Evolutionary conservation across 768 basidiomycete species (phyloP).

Genomic region (Candolleomyces efflorescens): DNA sequence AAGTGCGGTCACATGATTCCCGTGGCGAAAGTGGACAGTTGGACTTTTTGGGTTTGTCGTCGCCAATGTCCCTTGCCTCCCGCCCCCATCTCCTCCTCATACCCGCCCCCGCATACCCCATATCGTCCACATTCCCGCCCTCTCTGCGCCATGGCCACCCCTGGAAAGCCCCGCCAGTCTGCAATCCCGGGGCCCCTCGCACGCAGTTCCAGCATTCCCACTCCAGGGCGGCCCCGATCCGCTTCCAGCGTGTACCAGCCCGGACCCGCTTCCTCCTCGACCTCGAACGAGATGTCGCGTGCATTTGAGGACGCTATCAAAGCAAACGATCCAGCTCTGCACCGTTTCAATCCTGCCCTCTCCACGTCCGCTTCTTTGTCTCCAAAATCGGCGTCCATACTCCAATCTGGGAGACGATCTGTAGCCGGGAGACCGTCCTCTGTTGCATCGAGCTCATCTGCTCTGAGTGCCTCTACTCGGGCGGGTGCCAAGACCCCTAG

Average conservation of each 20-base stretch:
- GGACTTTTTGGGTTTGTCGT: not conserved
- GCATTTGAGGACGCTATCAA: slow-evolving; percentile 80
- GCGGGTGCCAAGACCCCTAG: slow-evolving; percentile 54
- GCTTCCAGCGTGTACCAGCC: slow-evolving; percentile 46
- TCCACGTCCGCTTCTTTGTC: slow-evolving; percentile 43
- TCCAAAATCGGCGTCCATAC: slow-evolving; percentile 38
- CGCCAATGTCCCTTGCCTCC: slow-evolving; percentile 1
- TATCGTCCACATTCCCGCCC: too few relatives aligned
- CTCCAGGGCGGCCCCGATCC: slow-evolving; percentile 68
- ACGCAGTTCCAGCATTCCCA: slow-evolving; percentile 51
- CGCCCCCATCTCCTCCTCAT: not conserved
- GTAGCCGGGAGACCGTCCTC: slow-evolving; percentile 49
- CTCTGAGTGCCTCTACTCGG: slow-evolving; percentile 25
- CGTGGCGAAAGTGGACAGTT: not conserved
- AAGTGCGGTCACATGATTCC: slow-evolving; percentile 9
- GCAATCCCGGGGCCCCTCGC: slow-evolving; percentile 35
- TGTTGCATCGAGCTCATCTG: slow-evolving; percentile 51
- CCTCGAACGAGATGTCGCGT: slow-evolving; percentile 58
- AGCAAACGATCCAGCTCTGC: slow-evolving; percentile 75
- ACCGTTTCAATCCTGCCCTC: slow-evolving; percentile 41
- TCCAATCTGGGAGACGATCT: slow-evolving; percentile 49
- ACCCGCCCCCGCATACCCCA: slow-evolving; percentile 1
- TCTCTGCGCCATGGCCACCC: slow-evolving; percentile 28
- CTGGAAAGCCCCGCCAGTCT: slow-evolving; percentile 38
- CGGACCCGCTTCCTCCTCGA: slow-evolving; percentile 22